These are phyloP conservation scores for Tripterygium wilfordii DNA, from an alignment of 177 flowering plant genomes.

Conservation along the genomic window DNA sequence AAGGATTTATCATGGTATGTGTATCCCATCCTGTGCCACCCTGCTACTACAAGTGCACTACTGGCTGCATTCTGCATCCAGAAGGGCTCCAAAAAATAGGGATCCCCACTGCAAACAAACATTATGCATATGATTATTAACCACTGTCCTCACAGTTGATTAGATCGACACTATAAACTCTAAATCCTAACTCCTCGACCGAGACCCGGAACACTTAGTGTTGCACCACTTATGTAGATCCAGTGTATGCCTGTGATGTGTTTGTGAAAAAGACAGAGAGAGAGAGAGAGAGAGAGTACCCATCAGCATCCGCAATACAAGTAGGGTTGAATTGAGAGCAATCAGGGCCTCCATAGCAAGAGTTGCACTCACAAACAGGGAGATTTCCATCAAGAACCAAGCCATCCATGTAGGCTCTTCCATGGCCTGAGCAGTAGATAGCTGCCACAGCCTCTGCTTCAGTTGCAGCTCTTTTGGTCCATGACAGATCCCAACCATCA, in stretches of 20 bases:
- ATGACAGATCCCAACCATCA: constrained; percentile 12
- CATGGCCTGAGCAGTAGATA: constrained; percentile 36
- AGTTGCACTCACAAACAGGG: constrained; percentile 35
- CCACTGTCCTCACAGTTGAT: no score
- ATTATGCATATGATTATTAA: no score
- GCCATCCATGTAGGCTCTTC: constrained; percentile 42
- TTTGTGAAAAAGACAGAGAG: not conserved
- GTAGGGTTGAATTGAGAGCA: constrained; percentile 24
- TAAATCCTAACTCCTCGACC: no score
- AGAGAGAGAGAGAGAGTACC: constrained; percentile 17
- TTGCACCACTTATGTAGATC: no score
- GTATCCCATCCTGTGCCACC: constrained; percentile 51
- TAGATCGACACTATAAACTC: no score
- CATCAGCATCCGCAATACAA: constrained; percentile 29
- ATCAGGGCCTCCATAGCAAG: constrained; percentile 34
- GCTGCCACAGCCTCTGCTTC: constrained; percentile 40
- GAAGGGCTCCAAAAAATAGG: constrained; percentile 52
- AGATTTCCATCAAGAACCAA: constrained; percentile 5
- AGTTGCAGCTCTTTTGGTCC: constrained; percentile 32
- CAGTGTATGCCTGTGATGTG: no score
- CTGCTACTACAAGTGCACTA: constrained; percentile 45
- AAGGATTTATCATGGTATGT: not conserved
- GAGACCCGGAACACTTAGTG: no score
- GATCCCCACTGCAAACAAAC: constrained; percentile 46
- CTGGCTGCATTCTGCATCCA: constrained; percentile 43